Conservation (phyloP, 306 rosid genomes). For the Macrotyloma uniflorum region DNA sequence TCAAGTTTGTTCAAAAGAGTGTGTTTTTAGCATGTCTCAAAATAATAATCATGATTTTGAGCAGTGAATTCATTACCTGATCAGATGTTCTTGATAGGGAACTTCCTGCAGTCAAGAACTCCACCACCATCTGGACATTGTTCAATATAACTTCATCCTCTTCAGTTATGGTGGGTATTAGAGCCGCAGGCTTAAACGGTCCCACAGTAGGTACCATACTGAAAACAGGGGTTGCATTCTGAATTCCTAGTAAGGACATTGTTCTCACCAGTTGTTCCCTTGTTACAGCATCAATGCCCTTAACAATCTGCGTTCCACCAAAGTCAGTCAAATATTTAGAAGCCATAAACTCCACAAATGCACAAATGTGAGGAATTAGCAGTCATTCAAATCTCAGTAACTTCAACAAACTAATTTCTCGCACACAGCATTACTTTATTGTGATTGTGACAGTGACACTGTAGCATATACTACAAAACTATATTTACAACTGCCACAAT, state of each 20-base stretch:
- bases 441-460: background rate
- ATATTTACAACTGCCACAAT: background rate
- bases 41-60: background rate
- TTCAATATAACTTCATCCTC: conserved; percentile 91
- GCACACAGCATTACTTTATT: background rate
- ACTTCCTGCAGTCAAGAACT: conserved; percentile 89
- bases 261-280: conserved; percentile 88
- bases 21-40: background rate
- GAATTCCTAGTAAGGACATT: conserved; percentile 73
- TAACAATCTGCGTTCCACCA: conserved; percentile 72
- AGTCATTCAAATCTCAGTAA: background rate
- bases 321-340: conserved; percentile 21
- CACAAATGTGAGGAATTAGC: conserved; percentile 16
- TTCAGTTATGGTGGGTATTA: conserved; percentile 77
- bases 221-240: conserved; percentile 79
- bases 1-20: background rate
- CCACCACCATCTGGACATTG: conserved; percentile 84
- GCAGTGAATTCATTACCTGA: conserved; percentile 60
- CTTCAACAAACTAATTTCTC: background rate
- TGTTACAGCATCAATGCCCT: conserved; percentile 93
- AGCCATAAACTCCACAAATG: conserved; percentile 24
- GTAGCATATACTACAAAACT: background rate
- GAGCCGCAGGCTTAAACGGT: conserved; percentile 74
- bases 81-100: conserved; percentile 61
- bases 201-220: conserved; percentile 88